Conservation (phyloP, 2,329 filamentous ascomycete genomes). For the Fusarium oxysporum region DNA sequence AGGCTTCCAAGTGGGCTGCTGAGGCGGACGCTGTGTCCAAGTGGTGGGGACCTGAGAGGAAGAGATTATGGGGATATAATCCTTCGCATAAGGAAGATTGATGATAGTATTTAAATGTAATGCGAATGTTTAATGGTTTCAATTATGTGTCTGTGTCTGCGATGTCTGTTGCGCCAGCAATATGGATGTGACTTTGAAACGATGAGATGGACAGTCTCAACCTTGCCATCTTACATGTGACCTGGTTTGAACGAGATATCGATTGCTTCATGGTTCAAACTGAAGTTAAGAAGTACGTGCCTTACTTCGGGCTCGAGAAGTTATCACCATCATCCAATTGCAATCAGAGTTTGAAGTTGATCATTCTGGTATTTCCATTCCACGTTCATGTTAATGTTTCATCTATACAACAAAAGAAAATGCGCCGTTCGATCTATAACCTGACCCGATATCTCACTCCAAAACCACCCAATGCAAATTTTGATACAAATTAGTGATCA, state of each 20-base stretch:
- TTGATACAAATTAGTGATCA: slow-evolving; percentile 4
- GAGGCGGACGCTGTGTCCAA: slow-evolving; percentile 39
- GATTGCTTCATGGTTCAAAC: neutral
- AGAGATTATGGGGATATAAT: slow-evolving; percentile 41
- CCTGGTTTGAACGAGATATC: accelerated
- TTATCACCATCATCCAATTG: accelerated
- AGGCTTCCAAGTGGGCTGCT: slow-evolving; percentile 45
- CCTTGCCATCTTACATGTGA: neutral
- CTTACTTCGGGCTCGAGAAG: accelerated
- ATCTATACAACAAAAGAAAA: neutral
- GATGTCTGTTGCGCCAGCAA: neutral
- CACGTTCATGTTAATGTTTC: neutral
- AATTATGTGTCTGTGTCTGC: neutral
- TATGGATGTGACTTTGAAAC: no score
- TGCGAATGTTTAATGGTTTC: slow-evolving; percentile 27
- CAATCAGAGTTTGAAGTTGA: neutral
- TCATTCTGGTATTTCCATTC: neutral
- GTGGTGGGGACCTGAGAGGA: slow-evolving; percentile 41
- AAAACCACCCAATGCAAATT: slow-evolving; percentile 2
- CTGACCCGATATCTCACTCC: slow-evolving; percentile 1
- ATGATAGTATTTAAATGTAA: slow-evolving; percentile 13
- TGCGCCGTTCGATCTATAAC: neutral
- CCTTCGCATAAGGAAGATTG: slow-evolving; percentile 19
- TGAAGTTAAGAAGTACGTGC: neutral
- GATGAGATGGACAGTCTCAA: neutral